Conservation (phyloP, 306 rosid genomes). For the Canavalia ensiformis region DNA sequence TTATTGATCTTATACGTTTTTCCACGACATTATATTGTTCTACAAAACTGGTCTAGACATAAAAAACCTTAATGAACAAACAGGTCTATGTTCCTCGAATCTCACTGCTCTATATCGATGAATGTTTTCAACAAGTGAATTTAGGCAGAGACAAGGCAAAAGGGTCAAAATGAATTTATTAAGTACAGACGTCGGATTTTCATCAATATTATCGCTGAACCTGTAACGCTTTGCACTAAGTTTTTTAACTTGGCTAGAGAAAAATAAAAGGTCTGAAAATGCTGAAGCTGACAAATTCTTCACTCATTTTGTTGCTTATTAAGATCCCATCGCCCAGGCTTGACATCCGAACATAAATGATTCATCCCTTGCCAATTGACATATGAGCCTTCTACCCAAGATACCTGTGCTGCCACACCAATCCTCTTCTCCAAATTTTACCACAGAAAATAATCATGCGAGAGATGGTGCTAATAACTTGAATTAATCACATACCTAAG, state of each 20-base stretch:
- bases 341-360: slow-evolving; percentile 38
- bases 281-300: slow-evolving; percentile 39
- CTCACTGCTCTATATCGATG: slow-evolving; percentile 21
- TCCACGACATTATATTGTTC: slow-evolving; percentile 3
- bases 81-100: not conserved
- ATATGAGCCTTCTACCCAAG: slow-evolving; percentile 25
- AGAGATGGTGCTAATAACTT: slow-evolving; percentile 41
- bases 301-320: slow-evolving; percentile 23
- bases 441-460: slow-evolving; percentile 40
- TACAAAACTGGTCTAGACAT: slow-evolving; percentile 2
- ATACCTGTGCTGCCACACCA: slow-evolving; percentile 34
- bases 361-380: slow-evolving; percentile 43
- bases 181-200: slow-evolving; percentile 40
- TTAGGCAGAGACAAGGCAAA: slow-evolving; percentile 29
- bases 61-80: not conserved
- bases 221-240: slow-evolving; percentile 7
- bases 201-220: slow-evolving; percentile 10
- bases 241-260: slow-evolving; percentile 30
- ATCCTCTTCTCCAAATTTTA: slow-evolving; percentile 39
- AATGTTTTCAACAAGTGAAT: slow-evolving; percentile 17
- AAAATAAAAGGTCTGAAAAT: slow-evolving; percentile 1
- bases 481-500: slow-evolving; percentile 40
- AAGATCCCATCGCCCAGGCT: slow-evolving; percentile 27
- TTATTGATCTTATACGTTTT: too few relatives aligned
- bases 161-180: slow-evolving; percentile 11